These are phyloP conservation scores for Dendrostoma leiphaemia DNA, from an alignment of 2,329 filamentous ascomycete genomes.

Conservation along the genomic window DNA sequence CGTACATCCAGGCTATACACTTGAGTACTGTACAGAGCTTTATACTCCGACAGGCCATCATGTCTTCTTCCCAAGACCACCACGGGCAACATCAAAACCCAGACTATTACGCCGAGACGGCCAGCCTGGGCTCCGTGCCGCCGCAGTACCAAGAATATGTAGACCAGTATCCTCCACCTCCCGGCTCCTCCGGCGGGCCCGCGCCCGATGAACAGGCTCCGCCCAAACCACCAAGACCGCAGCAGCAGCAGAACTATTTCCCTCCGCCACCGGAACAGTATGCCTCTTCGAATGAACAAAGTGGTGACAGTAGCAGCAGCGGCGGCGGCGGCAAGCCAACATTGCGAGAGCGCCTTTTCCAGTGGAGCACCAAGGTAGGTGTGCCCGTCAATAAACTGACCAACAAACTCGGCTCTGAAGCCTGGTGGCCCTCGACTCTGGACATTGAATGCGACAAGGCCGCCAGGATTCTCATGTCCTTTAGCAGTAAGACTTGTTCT, in stretches of 20 bases:
- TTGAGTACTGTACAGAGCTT: too few relatives aligned
- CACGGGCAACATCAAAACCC: conserved; percentile 10
- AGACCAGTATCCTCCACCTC: conserved; percentile 7
- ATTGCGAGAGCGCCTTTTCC: conserved; percentile 24
- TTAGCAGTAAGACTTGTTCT: conserved; percentile 56
- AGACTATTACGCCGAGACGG: conserved; percentile 8
- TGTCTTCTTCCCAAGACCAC: background rate
- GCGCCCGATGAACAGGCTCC: background rate
- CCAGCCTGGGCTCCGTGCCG: background rate
- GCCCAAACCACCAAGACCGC: background rate
- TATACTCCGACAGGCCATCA: too few relatives aligned
- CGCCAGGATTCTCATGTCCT: conserved; percentile 70
- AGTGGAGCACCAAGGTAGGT: conserved; percentile 33
- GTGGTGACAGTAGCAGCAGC: background rate
- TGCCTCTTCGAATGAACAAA: too few relatives aligned
- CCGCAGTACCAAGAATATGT: background rate
- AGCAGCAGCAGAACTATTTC: conserved; percentile 2
- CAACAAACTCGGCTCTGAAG: conserved; percentile 51
- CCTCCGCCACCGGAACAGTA: background rate
- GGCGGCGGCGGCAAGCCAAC: conserved; percentile 2
- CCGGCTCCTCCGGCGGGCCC: background rate
- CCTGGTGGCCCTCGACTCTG: conserved; percentile 48
- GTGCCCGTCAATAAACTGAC: conserved; percentile 67
- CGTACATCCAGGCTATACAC: too few relatives aligned
- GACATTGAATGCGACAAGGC: conserved; percentile 61